Percentiles rank a stretch among this genome's conserved stretches.
These are phyloP conservation scores for Ajuga chamaepitys DNA, from an alignment of 257 asterid genomes.

Conservation along the genomic window DNA sequence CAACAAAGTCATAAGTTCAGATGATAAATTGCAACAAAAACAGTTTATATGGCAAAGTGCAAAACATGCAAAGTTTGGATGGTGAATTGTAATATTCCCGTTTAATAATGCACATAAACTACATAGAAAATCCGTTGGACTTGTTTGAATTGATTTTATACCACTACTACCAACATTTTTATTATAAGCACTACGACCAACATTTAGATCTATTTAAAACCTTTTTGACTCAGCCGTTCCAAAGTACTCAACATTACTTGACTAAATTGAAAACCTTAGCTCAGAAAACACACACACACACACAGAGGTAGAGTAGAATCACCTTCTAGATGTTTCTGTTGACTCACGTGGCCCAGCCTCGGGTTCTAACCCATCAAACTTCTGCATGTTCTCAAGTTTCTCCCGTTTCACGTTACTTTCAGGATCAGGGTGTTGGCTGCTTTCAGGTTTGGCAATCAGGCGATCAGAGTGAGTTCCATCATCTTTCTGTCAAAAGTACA, in stretches of 20 bases:
- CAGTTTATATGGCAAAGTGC: no score
- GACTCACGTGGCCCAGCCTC: constrained; percentile 30
- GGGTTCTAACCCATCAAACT: constrained; percentile 17
- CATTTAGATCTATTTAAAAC: neutral
- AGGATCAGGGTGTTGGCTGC: constrained; percentile 16
- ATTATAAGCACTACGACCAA: no score
- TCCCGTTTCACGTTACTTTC: constrained; percentile 25
- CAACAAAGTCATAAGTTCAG: no score
- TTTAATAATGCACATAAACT: neutral
- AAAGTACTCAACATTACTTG: neutral
- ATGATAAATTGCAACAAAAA: no score
- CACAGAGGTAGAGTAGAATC: neutral
- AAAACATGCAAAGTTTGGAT: neutral
- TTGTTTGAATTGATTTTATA: neutral
- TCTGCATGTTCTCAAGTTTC: constrained; percentile 16
- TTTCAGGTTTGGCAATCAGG: constrained; percentile 15
- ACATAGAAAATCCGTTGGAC: no score
- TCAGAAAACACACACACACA: neutral
- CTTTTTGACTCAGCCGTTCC: neutral
- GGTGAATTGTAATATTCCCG: neutral
- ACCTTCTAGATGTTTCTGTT: constrained; percentile 36
- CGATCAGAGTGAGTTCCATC: constrained; percentile 14
- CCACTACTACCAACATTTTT: no score
- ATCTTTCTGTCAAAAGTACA: constrained; percentile 7
- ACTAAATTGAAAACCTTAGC: neutral